Evolutionary conservation across 441 rosid genomes (phyloP).

Genomic region (Macaranga tanarius): DNA sequence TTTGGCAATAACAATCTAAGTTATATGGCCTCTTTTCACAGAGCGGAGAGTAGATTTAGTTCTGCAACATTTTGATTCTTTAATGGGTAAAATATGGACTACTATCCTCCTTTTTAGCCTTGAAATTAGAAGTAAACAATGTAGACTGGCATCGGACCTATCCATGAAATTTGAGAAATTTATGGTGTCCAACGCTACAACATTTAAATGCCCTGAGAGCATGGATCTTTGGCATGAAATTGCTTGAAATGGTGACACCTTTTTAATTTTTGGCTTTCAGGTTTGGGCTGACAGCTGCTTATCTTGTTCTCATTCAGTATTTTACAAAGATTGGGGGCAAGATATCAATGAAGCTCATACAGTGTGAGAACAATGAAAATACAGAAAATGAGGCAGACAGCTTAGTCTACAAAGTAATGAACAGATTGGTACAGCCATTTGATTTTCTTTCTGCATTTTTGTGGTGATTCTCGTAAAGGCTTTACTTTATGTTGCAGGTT

Average conservation of each 20-base stretch:
- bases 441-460: conserved; percentile 10
- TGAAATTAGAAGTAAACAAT: not conserved
- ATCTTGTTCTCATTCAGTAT: conserved; percentile 80
- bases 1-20: not conserved
- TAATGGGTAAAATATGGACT: not conserved
- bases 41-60: not conserved
- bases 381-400: conserved; percentile 78
- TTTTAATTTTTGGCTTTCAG: conserved; percentile 50
- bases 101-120: not conserved
- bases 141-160: not conserved
- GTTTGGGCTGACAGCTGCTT: conserved; percentile 73
- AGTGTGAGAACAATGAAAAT: conserved; percentile 68
- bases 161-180: not conserved
- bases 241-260: conserved; percentile 14
- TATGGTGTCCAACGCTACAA: not conserved
- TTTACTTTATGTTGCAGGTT: conserved; percentile 55
- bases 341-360: conserved; percentile 75
- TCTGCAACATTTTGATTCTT: not conserved
- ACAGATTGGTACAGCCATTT: conserved; percentile 19
- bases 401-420: conserved; percentile 80
- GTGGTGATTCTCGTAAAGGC: conserved; percentile 12
- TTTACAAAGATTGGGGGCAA: conserved; percentile 77
- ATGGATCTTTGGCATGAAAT: not conserved
- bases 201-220: not conserved
- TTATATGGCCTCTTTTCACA: not conserved